phyloP scores from a whole-genome alignment of 2,329 filamentous ascomycete species.

The Juglanconis juglandina region DNA sequence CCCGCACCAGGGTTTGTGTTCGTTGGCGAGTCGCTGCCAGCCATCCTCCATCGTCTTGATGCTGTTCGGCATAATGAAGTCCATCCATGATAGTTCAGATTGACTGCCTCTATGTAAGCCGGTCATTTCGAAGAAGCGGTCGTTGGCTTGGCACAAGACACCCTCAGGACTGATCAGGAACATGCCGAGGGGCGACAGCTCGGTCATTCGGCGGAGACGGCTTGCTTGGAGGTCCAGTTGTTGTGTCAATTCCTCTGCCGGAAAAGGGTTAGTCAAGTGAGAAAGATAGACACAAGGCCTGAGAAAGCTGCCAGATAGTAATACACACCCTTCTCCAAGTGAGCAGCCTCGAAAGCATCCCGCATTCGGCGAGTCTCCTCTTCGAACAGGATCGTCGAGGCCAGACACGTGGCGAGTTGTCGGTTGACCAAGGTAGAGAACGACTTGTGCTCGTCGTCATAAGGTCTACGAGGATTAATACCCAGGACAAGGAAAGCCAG shows the following conservation, averaged over 20 bases:
- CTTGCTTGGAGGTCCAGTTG: conserved; percentile 34
- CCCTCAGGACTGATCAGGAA: conserved; percentile 38
- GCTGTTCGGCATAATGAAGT: conserved; percentile 36
- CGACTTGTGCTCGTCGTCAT: conserved; percentile 60
- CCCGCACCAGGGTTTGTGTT: conserved; percentile 33
- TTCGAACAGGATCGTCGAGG: conserved; percentile 62
- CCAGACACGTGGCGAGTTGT: conserved; percentile 58
- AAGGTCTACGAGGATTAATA: conserved; percentile 59
- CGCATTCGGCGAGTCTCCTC: conserved; percentile 56
- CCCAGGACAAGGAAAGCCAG: conserved; percentile 61
- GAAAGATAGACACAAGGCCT: not conserved
- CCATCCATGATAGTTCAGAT: conserved; percentile 39
- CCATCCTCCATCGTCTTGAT: conserved; percentile 29
- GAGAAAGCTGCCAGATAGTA: not conserved
- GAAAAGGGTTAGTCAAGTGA: not conserved
- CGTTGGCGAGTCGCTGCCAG: conserved; percentile 35
- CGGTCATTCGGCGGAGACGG: conserved; percentile 35
- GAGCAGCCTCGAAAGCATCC: conserved; percentile 32
- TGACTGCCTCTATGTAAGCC: conserved; percentile 35
- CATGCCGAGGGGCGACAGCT: conserved; percentile 35
- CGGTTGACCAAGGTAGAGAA: conserved; percentile 47
- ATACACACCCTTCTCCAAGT: conserved; percentile 25
- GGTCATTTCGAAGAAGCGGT: conserved; percentile 46
- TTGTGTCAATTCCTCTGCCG: conserved; percentile 28
- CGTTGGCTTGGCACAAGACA: conserved; percentile 41